Evolutionary conservation across 202 grass and related monocot species (phyloP).

Genomic region (Setaria viridis): DNA sequence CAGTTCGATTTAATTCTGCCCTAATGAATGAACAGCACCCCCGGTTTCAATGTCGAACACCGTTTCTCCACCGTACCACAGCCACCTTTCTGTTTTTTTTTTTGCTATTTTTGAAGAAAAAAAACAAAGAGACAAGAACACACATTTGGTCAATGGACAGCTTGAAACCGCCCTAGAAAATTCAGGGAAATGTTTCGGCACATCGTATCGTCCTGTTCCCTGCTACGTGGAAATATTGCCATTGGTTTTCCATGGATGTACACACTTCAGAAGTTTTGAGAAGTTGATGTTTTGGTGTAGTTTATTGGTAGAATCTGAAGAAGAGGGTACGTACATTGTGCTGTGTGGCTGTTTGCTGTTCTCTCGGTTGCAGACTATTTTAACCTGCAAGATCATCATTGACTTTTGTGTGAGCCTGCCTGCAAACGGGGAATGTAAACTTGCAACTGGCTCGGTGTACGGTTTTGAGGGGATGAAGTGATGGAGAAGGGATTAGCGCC

Average conservation of each 20-base stretch:
- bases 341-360: neutral
- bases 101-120: neutral
- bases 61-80: neutral
- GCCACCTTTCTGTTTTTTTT: neutral
- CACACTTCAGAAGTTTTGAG: neutral
- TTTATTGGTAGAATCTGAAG: neutral
- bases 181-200: neutral
- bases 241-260: neutral
- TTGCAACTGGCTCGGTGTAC: neutral
- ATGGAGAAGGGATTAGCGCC: neutral
- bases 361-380: slow-evolving; percentile 10
- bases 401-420: neutral
- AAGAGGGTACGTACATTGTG: neutral
- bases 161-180: neutral
- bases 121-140: neutral
- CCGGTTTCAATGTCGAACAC: slow-evolving; percentile 19
- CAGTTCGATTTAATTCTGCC: neutral
- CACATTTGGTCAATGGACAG: neutral
- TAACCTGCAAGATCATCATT: neutral
- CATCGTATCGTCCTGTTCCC: neutral
- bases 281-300: neutral
- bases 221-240: neutral
- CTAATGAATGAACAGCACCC: neutral
- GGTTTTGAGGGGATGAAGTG: neutral
- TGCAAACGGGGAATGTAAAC: neutral